Conservation (phyloP, 164 flowering plant genomes). For the Saururus chinensis region DNA sequence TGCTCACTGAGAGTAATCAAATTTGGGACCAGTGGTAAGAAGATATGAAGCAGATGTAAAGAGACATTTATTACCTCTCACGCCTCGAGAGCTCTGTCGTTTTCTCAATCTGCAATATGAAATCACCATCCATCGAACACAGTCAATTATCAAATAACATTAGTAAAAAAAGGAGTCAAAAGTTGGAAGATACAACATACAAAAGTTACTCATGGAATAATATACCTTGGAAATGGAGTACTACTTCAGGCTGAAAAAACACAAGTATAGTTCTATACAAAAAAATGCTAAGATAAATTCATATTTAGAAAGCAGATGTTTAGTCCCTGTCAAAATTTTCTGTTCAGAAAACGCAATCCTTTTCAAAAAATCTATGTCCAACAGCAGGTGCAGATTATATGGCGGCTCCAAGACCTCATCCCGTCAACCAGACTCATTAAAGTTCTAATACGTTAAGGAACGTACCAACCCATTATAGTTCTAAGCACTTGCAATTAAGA, state of each 20-base stretch:
- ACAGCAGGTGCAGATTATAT: no score
- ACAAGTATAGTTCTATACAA: no score
- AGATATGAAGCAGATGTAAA: neutral
- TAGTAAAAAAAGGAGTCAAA: neutral
- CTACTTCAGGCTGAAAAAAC: no score
- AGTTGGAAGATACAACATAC: neutral
- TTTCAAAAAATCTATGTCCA: no score
- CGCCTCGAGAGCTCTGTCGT: slow-evolving; percentile 35
- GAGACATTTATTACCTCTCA: slow-evolving; percentile 16
- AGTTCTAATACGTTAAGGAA: no score
- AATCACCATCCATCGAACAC: neutral
- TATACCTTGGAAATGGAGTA: neutral
- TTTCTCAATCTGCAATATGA: slow-evolving; percentile 22
- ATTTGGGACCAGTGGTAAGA: neutral
- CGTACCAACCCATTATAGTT: no score
- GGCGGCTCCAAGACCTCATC: no score
- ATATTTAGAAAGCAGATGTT: no score
- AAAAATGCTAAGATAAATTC: no score
- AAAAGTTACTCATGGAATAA: neutral
- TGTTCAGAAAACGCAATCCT: neutral
- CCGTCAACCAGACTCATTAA: no score
- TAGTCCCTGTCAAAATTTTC: neutral
- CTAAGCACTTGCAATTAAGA: no score
- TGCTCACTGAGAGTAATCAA: neutral
- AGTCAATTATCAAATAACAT: neutral